phyloP scores from a whole-genome alignment of 495 filamentous ascomycete species.

The Aspergillus bertholletiae region DNA sequence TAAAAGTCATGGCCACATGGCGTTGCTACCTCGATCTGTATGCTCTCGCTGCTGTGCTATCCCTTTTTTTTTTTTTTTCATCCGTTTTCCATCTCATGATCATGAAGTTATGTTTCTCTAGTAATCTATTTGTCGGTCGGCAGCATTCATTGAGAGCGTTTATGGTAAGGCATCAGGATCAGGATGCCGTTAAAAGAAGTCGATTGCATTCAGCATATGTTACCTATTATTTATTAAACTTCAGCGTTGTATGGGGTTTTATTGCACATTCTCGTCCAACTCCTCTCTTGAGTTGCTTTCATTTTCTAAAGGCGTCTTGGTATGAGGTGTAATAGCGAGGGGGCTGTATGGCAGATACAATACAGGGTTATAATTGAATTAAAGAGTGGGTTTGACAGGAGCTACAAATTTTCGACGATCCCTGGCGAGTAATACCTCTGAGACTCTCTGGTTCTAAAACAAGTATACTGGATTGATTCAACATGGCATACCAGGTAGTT shows the following conservation, averaged over 20 bases:
- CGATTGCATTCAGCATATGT: background rate
- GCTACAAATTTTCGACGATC: too few relatives aligned
- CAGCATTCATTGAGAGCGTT: background rate
- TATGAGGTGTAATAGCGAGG: background rate
- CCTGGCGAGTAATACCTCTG: background rate
- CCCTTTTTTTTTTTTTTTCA: background rate
- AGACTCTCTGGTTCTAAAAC: background rate
- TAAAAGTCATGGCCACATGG: slow-evolving; percentile 1
- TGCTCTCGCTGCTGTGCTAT: background rate
- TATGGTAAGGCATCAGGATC: background rate
- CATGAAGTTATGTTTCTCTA: background rate
- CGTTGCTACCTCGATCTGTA: background rate
- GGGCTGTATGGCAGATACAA: background rate
- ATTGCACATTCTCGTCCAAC: background rate
- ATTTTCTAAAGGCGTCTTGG: background rate
- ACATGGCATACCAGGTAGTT: too few relatives aligned
- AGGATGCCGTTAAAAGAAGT: background rate
- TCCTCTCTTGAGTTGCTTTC: background rate
- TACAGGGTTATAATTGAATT: background rate
- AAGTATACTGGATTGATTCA: background rate
- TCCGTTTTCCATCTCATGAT: too few relatives aligned
- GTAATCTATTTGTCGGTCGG: background rate
- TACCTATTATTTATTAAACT: background rate
- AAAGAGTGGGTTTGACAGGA: background rate
- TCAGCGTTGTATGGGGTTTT: background rate